Base-by-base conservation (phyloP, 2,329 filamentous ascomycete species). In the Cladorrhinum sp. region DNA sequence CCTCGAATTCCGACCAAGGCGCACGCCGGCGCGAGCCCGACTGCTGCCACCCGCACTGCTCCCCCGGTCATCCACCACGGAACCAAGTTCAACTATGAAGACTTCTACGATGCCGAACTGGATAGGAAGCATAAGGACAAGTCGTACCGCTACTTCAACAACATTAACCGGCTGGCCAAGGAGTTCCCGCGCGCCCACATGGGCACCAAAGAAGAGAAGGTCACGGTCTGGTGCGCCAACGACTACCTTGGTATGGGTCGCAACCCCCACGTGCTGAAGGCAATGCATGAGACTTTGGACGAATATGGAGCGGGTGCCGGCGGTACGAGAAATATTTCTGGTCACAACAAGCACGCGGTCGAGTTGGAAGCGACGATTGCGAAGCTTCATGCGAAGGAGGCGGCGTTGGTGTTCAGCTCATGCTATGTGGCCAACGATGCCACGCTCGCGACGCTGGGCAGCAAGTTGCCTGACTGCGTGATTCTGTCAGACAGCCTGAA, bases 61-160 rank as follows among this genome's bases (percentile, higher is more conserved):
- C 54, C 64, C 62, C 67, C 57, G 56, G 67, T 60, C 65, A 67
- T 56, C 62, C 69, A 76, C 65, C 68, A 70, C 48, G 81, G 53
- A 36, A 49, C 81, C 61, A 91, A 87, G 71, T 99, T 97, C 76
- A 84, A 98, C 76, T 99, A 99, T 72, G 87, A 96, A 70, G 85
- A 76, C 51, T 99, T 97, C 77, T 99, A 98, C 78, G 79, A 88
- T 66, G 80, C 80, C 63, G 93, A 99, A 76, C 78, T 99, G 68
- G 92, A 97, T 70, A 98, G 97, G 85, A 99, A 99, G 81, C 95
- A 96, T 84, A 93, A 96, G 83, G 95, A 99, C 83, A 98, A 97
- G 81, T 97, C 93, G 56, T 99, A 99, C 81, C 91, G 95, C 72
- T 98, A 98, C 81, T 99, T 99, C 82, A 99, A 99, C 84, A 99